Conservation (phyloP, 2,329 filamentous ascomycete genomes). For the Alternaria metachromatica region DNA sequence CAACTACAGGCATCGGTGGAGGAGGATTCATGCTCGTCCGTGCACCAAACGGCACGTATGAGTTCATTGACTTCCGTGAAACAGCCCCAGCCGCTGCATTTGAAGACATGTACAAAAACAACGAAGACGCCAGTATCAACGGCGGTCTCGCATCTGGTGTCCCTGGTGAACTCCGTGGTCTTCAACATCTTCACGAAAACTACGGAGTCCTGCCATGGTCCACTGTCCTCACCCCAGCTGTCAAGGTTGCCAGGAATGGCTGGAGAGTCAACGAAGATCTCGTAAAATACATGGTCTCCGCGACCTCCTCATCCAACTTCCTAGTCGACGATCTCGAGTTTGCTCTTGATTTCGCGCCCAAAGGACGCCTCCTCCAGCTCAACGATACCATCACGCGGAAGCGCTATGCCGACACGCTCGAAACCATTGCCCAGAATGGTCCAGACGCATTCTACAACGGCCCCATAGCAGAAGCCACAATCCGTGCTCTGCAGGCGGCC, state of each 20-base stretch:
- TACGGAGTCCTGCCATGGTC: slow-evolving; percentile 67
- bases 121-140: slow-evolving; percentile 69
- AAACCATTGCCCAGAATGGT: slow-evolving; percentile 76
- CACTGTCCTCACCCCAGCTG: slow-evolving; percentile 74
- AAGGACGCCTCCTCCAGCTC: slow-evolving; percentile 73
- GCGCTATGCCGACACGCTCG: slow-evolving; percentile 80
- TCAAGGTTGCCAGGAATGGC: slow-evolving; percentile 67
- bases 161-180: slow-evolving; percentile 77
- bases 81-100: slow-evolving; percentile 81
- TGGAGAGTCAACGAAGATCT: slow-evolving; percentile 75
- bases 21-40: slow-evolving; percentile 90
- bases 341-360: slow-evolving; percentile 87
- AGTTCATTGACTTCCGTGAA: slow-evolving; percentile 90
- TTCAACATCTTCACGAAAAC: slow-evolving; percentile 77
- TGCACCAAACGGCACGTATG: slow-evolving; percentile 74
- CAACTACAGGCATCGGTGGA: slow-evolving; percentile 75
- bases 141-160: slow-evolving; percentile 74
- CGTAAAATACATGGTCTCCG: slow-evolving; percentile 71
- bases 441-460: slow-evolving; percentile 77
- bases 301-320: slow-evolving; percentile 65
- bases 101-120: slow-evolving; percentile 83
- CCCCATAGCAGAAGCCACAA: slow-evolving; percentile 74
- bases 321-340: slow-evolving; percentile 77
- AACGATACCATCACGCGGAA: slow-evolving; percentile 82
- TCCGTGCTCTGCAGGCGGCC: slow-evolving; percentile 68